phyloP scores from a whole-genome alignment of 352 stramenopile species.

The Globisporangium paddicum region DNA sequence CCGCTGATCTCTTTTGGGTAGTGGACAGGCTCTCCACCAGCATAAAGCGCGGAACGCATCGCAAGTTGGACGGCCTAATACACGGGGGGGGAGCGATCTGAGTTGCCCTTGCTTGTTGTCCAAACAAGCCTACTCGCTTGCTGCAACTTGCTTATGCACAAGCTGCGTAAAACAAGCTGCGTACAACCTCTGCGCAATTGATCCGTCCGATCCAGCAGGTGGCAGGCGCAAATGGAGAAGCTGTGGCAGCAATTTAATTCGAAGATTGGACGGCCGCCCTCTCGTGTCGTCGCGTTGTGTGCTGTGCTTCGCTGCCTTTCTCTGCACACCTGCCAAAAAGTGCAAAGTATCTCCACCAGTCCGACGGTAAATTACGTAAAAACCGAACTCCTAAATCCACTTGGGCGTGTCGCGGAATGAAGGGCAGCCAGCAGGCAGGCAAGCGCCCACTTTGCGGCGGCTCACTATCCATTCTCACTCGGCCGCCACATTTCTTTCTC shows the following conservation, averaged over 20 bases:
- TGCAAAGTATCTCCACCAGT: conserved; percentile 1
- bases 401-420: conserved; percentile 5
- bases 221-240: background rate
- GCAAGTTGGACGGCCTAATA: background rate
- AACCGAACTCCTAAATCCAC: background rate
- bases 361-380: conserved; percentile 8
- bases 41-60: conserved; percentile 12
- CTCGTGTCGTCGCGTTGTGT: background rate
- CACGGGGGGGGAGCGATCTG: too few relatives aligned
- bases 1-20: background rate
- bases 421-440: too few relatives aligned
- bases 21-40: conserved; percentile 5
- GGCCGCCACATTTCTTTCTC: too few relatives aligned
- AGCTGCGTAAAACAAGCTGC: too few relatives aligned
- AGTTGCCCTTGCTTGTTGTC: background rate
- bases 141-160: too few relatives aligned
- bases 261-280: conserved; percentile 5
- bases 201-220: background rate
- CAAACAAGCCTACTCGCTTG: background rate
- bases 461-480: conserved; percentile 1
- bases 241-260: conserved; percentile 11
- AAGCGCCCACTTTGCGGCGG: background rate
- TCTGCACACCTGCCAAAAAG: background rate
- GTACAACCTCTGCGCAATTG: background rate
- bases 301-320: background rate